A percentile compares a stretch with the other conserved stretches of the same genome.
phyloP scores from a whole-genome alignment of 2,329 filamentous ascomycete genomes.

The Ophiostoma sp. region DNA sequence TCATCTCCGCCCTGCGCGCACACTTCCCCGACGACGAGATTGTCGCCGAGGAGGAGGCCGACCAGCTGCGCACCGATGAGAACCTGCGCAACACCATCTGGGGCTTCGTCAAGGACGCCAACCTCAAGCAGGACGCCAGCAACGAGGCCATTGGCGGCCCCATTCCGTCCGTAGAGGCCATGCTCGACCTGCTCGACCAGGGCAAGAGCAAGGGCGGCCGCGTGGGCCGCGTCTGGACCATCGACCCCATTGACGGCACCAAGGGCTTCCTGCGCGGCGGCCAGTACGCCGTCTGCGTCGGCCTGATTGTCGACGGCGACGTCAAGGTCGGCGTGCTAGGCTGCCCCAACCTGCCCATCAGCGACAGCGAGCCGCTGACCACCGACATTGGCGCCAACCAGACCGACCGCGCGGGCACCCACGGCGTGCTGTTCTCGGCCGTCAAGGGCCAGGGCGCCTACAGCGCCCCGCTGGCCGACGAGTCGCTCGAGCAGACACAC shows the following conservation, averaged over 20 bases:
- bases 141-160: conserved; percentile 60
- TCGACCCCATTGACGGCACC: conserved; percentile 96
- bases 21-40: conserved; percentile 89
- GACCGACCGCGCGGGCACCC: conserved; percentile 66
- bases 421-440: conserved; percentile 84
- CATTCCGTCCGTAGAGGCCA: conserved; percentile 52
- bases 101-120: conserved; percentile 67
- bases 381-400: conserved; percentile 69
- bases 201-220: conserved; percentile 66
- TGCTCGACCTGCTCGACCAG: conserved; percentile 59
- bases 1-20: conserved; percentile 82
- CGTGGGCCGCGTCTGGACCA: conserved; percentile 82
- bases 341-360: conserved; percentile 89
- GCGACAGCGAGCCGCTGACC: conserved; percentile 67
- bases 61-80: conserved; percentile 66
- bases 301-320: conserved; percentile 84
- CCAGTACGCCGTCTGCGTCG: conserved; percentile 94
- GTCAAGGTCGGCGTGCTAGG: conserved; percentile 92
- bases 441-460: conserved; percentile 72
- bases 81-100: conserved; percentile 72
- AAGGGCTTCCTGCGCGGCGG: conserved; percentile 95
- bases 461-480: conserved; percentile 64
- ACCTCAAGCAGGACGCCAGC: conserved; percentile 53
- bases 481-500: conserved; percentile 48
- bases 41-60: conserved; percentile 91